A percentile compares a stretch with the other conserved stretches of the same genome.
These are phyloP conservation scores for Gentiana straminea DNA, from an alignment of 257 asterid species.

Conservation along the genomic window DNA sequence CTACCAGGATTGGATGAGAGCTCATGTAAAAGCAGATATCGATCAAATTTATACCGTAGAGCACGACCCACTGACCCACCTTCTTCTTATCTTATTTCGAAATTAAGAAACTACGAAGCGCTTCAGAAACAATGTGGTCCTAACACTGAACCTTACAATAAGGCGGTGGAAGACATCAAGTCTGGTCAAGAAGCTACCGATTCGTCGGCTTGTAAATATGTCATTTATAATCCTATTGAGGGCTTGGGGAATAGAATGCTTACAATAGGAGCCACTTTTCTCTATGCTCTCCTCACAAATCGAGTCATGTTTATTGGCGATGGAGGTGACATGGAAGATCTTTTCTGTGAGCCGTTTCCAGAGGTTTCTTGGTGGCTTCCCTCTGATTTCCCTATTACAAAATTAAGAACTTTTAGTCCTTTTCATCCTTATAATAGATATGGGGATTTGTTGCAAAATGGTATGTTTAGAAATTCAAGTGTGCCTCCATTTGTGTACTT, in stretches of 20 bases:
- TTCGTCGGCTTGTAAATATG: constrained; percentile 48
- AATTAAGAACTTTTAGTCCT: constrained; percentile 32
- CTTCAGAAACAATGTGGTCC: constrained; percentile 66
- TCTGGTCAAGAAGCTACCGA: constrained; percentile 21
- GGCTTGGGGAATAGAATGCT: constrained; percentile 74
- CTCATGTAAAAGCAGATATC: constrained; percentile 62
- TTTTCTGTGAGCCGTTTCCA: constrained; percentile 86
- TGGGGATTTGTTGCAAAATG: constrained; percentile 43
- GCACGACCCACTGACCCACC: constrained; percentile 19
- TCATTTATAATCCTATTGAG: constrained; percentile 54
- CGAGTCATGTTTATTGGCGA: constrained; percentile 67
- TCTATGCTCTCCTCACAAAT: constrained; percentile 62
- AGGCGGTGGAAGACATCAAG: constrained; percentile 33
- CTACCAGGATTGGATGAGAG: constrained; percentile 45
- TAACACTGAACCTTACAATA: constrained; percentile 40
- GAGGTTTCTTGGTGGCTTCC: constrained; percentile 74
- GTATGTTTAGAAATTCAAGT: constrained; percentile 13
- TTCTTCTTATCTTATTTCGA: constrained; percentile 57
- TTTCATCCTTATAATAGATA: constrained; percentile 31
- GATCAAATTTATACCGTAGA: constrained; percentile 38
- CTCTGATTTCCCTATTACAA: constrained; percentile 37
- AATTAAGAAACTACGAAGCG: constrained; percentile 10
- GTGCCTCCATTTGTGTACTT: constrained; percentile 39
- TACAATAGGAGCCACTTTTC: constrained; percentile 13
- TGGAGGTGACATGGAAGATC: constrained; percentile 45